Evolutionary conservation across 306 rosid species (phyloP).

Genomic region (Rosa chinensis): DNA sequence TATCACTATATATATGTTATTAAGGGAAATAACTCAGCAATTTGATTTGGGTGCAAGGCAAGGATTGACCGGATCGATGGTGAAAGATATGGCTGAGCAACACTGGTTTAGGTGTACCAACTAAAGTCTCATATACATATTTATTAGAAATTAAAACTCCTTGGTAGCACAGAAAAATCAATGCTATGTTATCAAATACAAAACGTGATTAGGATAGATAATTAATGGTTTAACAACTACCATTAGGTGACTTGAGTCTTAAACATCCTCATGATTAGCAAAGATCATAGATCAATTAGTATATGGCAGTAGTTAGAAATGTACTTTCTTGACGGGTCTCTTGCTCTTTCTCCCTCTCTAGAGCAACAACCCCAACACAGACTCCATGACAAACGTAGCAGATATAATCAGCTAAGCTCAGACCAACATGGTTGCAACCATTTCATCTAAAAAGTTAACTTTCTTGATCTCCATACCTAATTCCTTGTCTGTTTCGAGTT

Average conservation of each 20-base stretch:
- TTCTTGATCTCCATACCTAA: neutral
- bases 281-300: neutral
- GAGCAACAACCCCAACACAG: neutral
- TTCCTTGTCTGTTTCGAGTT: neutral
- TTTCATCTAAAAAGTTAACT: neutral
- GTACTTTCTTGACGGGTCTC: neutral
- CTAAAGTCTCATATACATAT: neutral
- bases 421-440: neutral
- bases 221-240: neutral
- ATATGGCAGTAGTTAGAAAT: neutral
- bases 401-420: neutral
- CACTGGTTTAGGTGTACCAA: slow-evolving; percentile 5
- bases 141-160: neutral
- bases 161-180: neutral
- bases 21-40: neutral
- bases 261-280: neutral
- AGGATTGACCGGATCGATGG: neutral
- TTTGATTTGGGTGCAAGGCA: slow-evolving; percentile 5
- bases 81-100: slow-evolving; percentile 1
- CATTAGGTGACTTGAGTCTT: slow-evolving; percentile 1
- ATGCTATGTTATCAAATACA: neutral
- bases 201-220: neutral
- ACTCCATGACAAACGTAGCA: neutral
- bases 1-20: neutral
- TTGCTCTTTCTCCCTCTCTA: neutral